Evolutionary conservation across 2,329 filamentous ascomycete genomes (phyloP), one percentile per base, ranked within the genome.

Genomic region (Botrytis elliptica): DNA sequence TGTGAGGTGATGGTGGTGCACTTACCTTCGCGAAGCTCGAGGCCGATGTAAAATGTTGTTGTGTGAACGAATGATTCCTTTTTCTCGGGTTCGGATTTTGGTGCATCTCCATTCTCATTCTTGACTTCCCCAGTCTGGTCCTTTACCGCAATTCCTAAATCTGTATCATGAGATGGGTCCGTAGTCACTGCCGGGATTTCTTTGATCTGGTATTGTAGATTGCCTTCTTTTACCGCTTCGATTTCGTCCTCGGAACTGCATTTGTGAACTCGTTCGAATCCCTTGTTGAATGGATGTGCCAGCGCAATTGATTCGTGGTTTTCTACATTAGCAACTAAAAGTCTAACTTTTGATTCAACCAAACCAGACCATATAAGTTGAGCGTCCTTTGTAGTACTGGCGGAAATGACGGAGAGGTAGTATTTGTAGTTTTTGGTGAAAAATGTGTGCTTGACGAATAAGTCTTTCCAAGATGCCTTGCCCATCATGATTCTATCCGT

Each of bases 371-470:
- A 98, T 3, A 91, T 88, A 72, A 93, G 91, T 80, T 97, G 93
- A 1, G 92, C 90, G 78, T 97, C 94, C 81, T 95, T 94, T 46
- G 90, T 92, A 75, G 89, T 92, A 82, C 93, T 95, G 1, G 93
- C 91, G 25, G 94, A 90, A 67, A 95, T 92, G 73, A 99, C 91
- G 70, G 92, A 93, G 71, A 99, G 89, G 82, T 98, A 99, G 82
- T 98, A 98, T 82, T 97, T 97, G 86, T 97, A 97, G 76, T 92
- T 94, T 57, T 90, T 83, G 0, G 95, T 97, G 84, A 99, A 99
- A 83, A 99, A 99, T 0, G 91, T 93, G 83, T 98, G 95, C 79
- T 94, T 94, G 64, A 88, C 86, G 81, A 99, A 98, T 1, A 99
- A 85, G 75, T 95, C 93, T 78, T 92, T 93, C 96, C 96, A 99